Conservation (phyloP, 2,329 filamentous ascomycete genomes). For the Colletotrichum abscissum region DNA sequence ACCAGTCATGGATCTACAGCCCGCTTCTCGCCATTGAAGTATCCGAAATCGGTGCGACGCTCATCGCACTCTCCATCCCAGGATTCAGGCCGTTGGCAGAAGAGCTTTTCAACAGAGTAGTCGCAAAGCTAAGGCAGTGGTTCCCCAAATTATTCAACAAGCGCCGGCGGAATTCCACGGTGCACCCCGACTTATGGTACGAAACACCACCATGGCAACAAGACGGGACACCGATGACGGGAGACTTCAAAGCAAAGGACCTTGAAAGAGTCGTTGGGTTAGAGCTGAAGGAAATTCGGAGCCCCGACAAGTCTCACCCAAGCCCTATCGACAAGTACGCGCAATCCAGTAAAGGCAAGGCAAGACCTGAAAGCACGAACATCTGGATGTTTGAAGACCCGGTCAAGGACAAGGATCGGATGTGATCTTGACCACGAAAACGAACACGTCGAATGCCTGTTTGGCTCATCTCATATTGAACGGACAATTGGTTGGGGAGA, state of each 20-base stretch:
- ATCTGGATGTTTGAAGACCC: conserved; percentile 10
- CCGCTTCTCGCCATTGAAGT: conserved; percentile 61
- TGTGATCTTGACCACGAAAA: not conserved
- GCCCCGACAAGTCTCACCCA: not conserved
- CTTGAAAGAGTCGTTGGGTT: not conserved
- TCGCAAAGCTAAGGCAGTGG: not conserved
- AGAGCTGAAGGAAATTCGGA: not conserved
- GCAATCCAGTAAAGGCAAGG: not conserved
- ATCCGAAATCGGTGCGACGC: conserved; percentile 60
- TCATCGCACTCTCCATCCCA: conserved; percentile 62
- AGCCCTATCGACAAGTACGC: not conserved
- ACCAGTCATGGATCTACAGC: conserved; percentile 63
- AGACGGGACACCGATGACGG: not conserved
- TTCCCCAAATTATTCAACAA: not conserved
- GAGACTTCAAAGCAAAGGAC: conserved; percentile 5
- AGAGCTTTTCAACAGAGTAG: not conserved
- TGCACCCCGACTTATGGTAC: conserved; percentile 11
- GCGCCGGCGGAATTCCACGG: not conserved
- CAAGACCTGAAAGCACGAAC: not conserved
- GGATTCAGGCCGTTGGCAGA: conserved; percentile 56
- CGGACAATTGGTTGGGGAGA: not conserved
- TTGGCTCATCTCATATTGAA: not conserved
- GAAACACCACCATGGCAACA: conserved; percentile 19
- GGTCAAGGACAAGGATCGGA: not conserved
- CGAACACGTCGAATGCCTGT: not conserved